Evolutionary conservation across 2,329 filamentous ascomycete species (phyloP), one percentile per base, ranked within the genome.

Genomic region (Ceratocystis papillata): DNA sequence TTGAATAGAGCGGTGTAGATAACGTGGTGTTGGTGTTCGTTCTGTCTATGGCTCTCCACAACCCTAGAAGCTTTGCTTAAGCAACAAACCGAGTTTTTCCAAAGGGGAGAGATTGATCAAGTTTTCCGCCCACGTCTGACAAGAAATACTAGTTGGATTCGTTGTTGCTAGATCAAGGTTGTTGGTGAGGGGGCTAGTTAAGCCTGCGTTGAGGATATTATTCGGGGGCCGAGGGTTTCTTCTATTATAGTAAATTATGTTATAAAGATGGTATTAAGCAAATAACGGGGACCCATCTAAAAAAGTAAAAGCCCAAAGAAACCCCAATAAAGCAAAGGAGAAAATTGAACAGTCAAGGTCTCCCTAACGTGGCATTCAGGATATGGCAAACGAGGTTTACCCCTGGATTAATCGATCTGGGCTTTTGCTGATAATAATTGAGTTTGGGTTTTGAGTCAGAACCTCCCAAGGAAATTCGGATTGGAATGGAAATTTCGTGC

Each of bases 341-440:
- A 37, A 17, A 12, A 5, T 50, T 5, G 48, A 8, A 30, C 1
- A 37, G 17, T n/a, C 55, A 37, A 37, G 12, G 55, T 41, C 37
- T 41, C 28, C 8, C 55, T n/a, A 59, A 59, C n/a, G 17, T 30
- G 28, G 30, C 28, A 37, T 20, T 37, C 28, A 59, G 5, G 15
- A 59, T 28, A 53, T 28, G 12, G 28, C 28, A 59, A 59, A 59
- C 55, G 55, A 59, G 28, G 55, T 59, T 22, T n/a, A 59, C 55
- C 55, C 55, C 55, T 59, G 55, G 3, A 59, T 37, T 8, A 37
- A 7, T 37, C n/a, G 55, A 37, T 59, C 17, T 33, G 4, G 28
- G 28, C 55, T 37, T 17, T 15, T 33, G 0, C 22, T 10, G 7
- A 37, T 7, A 1, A 25, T 37, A 5, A 10, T n/a, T 22, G 46